These are phyloP conservation scores for Cladorrhinum sp. DNA, from an alignment of 2,329 filamentous ascomycete genomes.

Conservation along the genomic window DNA sequence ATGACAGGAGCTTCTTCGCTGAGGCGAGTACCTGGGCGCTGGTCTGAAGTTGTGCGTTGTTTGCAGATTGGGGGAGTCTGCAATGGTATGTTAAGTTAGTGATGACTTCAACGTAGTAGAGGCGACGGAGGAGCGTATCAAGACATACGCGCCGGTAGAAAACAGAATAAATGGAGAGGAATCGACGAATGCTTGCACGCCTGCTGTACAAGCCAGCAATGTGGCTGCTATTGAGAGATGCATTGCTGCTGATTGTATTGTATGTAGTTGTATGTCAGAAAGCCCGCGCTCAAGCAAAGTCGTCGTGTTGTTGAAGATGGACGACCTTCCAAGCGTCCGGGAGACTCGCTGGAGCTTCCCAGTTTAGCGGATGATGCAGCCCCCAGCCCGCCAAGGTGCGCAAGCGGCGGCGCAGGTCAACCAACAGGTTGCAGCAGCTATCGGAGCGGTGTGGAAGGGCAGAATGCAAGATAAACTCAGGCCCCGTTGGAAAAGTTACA, in stretches of 20 bases:
- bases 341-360: conserved; percentile 1
- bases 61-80: conserved; percentile 35
- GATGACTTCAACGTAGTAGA: not conserved
- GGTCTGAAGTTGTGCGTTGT: conserved; percentile 48
- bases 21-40: conserved; percentile 42
- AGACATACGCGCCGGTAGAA: conserved; percentile 74
- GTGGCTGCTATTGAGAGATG: conserved; percentile 51
- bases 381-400: conserved; percentile 1
- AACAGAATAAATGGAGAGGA: conserved; percentile 87
- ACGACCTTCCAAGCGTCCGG: not conserved
- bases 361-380: conserved; percentile 19
- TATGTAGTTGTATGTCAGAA: conserved; percentile 1
- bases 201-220: conserved; percentile 55
- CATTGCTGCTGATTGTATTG: conserved; percentile 41
- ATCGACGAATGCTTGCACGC: conserved; percentile 69
- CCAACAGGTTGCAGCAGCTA: conserved; percentile 2
- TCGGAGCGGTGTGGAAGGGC: conserved; percentile 21
- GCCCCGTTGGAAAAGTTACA: conserved; percentile 4
- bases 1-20: conserved; percentile 52
- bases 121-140: not conserved
- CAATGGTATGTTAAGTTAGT: not conserved
- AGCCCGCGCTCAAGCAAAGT: conserved; percentile 1
- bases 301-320: conserved; percentile 15
- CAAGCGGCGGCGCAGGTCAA: conserved; percentile 1
- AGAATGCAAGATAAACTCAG: conserved; percentile 23